Percentiles rank a stretch among this genome's conserved stretches.
Evolutionary conservation across 352 stramenopile genomes (phyloP).

Genomic region (Globisporangium spiculum): DNA sequence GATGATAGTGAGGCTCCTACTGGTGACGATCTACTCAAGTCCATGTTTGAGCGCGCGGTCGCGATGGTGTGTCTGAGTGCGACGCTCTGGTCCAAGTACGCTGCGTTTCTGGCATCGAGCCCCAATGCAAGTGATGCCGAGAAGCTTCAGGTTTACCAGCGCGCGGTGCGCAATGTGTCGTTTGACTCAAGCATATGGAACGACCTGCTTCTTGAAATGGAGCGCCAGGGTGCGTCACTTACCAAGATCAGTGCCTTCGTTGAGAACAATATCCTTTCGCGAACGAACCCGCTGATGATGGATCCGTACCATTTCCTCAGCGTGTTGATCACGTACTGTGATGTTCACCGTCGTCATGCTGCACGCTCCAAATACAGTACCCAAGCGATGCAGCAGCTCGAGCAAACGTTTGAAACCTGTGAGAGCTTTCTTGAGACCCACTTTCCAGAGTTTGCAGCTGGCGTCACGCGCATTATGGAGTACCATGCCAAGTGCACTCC

Average conservation of each 20-base stretch:
- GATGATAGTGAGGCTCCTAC: background rate
- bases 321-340: conserved; percentile 50
- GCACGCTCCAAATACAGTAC: conserved; percentile 9
- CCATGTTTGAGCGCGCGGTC: conserved; percentile 56
- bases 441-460: conserved; percentile 37
- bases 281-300: conserved; percentile 39
- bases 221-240: conserved; percentile 15
- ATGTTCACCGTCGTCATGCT: conserved; percentile 30
- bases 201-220: conserved; percentile 52
- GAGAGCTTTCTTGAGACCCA: conserved; percentile 29
- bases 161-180: conserved; percentile 61
- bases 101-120: conserved; percentile 25
- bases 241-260: conserved; percentile 28
- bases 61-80: conserved; percentile 53
- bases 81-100: conserved; percentile 56
- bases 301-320: conserved; percentile 50
- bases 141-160: conserved; percentile 22
- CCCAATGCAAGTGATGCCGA: conserved; percentile 5
- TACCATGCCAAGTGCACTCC: conserved; percentile 50
- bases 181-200: conserved; percentile 64
- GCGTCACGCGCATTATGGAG: conserved; percentile 31
- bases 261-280: conserved; percentile 26
- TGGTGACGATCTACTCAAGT: conserved; percentile 29
- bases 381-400: conserved; percentile 23
- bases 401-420: conserved; percentile 31